Conservation (phyloP, 1,284 basidiomycete species). For the Papiliotrema laurentii region DNA sequence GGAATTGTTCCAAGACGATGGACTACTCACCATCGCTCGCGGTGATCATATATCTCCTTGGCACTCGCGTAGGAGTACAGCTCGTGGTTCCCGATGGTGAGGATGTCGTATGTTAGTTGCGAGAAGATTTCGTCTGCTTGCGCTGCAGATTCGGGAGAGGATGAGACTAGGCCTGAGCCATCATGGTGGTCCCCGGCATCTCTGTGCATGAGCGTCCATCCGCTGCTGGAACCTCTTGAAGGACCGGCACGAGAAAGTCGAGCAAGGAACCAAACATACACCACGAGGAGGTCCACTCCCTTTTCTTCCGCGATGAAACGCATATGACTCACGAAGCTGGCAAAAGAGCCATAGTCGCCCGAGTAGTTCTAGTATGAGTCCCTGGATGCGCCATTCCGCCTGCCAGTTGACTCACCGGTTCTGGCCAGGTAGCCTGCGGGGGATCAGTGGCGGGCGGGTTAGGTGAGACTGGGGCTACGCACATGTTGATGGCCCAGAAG, state of each 20-base stretch:
- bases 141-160: conserved; percentile 56
- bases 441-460: not conserved
- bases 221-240: not conserved
- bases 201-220: conserved; percentile 11
- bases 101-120: conserved; percentile 72
- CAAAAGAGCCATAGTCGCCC: conserved; percentile 73
- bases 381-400: not conserved
- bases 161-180: conserved; percentile 50
- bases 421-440: conserved; percentile 46
- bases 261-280: conserved; percentile 14
- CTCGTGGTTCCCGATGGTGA: conserved; percentile 86
- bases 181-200: conserved; percentile 63
- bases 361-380: conserved; percentile 40
- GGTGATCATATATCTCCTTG: conserved; percentile 73
- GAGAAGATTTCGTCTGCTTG: conserved; percentile 71
- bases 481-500: conserved; percentile 47
- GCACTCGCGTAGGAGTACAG: conserved; percentile 73
- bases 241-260: no score
- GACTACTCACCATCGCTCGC: conserved; percentile 44
- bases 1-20: no score
- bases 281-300: conserved; percentile 42
- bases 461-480: not conserved
- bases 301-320: conserved; percentile 57
- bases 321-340: conserved; percentile 76
- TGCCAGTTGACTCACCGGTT: conserved; percentile 39